Evolutionary conservation across 2,329 filamentous ascomycete genomes (phyloP).

Genomic region (Aspergillus oerlinghausenensis): DNA sequence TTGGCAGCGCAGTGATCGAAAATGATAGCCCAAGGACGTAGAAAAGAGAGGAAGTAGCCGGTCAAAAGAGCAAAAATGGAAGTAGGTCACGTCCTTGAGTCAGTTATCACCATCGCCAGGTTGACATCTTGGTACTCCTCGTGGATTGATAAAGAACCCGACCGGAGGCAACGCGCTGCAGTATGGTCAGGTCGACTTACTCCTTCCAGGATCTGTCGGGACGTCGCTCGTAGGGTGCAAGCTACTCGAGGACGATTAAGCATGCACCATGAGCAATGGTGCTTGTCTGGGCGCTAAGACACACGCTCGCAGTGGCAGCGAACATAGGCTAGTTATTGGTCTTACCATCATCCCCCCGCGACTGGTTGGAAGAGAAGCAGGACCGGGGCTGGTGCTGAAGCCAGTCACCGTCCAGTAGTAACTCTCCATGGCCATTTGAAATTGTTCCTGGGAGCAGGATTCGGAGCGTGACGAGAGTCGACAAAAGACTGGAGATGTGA

Average conservation of each 20-base stretch:
- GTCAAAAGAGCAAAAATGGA: background rate
- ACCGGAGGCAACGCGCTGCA: background rate
- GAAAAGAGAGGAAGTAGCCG: background rate
- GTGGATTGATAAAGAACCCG: conserved; percentile 6
- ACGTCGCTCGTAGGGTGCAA: background rate
- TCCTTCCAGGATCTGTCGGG: background rate
- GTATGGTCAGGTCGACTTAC: background rate
- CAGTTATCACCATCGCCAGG: background rate
- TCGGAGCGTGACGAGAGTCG: conserved; percentile 17
- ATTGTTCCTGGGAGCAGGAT: background rate
- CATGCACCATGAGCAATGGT: conserved; percentile 7
- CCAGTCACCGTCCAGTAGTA: background rate
- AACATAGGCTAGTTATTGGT: background rate
- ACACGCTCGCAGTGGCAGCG: conserved; percentile 4
- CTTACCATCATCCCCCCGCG: background rate
- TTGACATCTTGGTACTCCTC: conserved; percentile 1
- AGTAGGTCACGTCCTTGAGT: background rate
- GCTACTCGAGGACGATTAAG: conserved; percentile 7
- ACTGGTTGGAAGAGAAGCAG: background rate
- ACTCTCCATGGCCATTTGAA: background rate
- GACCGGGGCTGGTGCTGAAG: background rate
- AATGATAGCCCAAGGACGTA: background rate
- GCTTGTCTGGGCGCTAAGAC: conserved; percentile 13
- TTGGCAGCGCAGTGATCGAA: background rate
- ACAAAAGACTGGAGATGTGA: conserved; percentile 23